A percentile compares a stretch with the other conserved stretches of the same genome.
phyloP scores from a whole-genome alignment of 768 basidiomycete genomes.

The Boletus sensibilis region DNA sequence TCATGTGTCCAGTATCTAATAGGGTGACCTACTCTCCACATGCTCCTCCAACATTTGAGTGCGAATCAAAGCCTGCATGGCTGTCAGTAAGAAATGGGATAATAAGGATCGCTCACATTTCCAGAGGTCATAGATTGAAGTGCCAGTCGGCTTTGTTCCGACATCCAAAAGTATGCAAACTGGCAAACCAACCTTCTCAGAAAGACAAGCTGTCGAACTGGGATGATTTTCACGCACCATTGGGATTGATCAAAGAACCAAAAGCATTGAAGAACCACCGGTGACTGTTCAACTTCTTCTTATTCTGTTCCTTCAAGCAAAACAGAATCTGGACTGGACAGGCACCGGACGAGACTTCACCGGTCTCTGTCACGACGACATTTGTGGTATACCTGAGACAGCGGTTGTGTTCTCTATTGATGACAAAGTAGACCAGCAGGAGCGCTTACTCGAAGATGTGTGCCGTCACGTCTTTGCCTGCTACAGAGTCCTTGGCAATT shows the following conservation, averaged over 20 bases:
- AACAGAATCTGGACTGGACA: conserved; percentile 88
- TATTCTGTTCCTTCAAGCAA: conserved; percentile 94
- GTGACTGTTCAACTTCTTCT: conserved; percentile 95
- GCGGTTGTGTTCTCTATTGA: background rate
- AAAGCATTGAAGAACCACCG: conserved; percentile 99
- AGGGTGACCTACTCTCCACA: conserved; percentile 76
- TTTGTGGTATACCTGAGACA: conserved; percentile 66
- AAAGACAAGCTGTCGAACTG: background rate
- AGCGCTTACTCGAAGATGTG: conserved; percentile 85
- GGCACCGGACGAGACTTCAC: conserved; percentile 72
- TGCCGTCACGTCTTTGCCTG: conserved; percentile 87
- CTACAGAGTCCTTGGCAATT: conserved; percentile 85
- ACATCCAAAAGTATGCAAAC: conserved; percentile 93
- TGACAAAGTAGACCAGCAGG: background rate
- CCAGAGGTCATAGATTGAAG: conserved; percentile 96
- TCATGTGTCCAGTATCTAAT: background rate
- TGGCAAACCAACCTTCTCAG: conserved; percentile 23
- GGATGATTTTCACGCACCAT: conserved; percentile 46
- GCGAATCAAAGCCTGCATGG: conserved; percentile 67
- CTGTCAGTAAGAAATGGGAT: conserved; percentile 2
- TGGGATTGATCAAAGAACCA: conserved; percentile 81
- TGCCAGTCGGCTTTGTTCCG: conserved; percentile 92
- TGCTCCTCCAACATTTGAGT: conserved; percentile 85
- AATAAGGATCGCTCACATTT: conserved; percentile 54
- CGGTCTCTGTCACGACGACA: conserved; percentile 73